Conservation (phyloP, 2,329 filamentous ascomycete genomes). For the Cladorrhinum sp. region DNA sequence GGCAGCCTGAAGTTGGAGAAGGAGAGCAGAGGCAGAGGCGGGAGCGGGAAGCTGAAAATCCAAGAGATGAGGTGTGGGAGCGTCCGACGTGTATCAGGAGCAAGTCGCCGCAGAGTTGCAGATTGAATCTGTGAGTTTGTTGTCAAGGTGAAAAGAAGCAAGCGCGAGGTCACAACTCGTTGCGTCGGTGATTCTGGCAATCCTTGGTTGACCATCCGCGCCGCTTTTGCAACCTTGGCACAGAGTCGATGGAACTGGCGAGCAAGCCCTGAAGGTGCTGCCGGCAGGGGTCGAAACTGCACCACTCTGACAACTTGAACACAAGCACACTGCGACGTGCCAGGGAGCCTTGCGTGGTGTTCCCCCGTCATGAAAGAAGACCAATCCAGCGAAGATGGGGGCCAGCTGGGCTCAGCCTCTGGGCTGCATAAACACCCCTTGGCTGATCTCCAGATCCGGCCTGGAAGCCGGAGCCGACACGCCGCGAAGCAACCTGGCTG, state of each 20-base stretch:
- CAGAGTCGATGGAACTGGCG: conserved; percentile 3
- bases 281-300: conserved; percentile 10
- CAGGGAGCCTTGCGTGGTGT: conserved; percentile 17
- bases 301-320: conserved; percentile 3
- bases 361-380: conserved; percentile 11
- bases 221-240: conserved; percentile 22
- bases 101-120: conserved; percentile 20
- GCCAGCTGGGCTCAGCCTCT: conserved; percentile 21
- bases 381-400: conserved; percentile 18
- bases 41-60: background rate
- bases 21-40: conserved; percentile 5
- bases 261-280: background rate
- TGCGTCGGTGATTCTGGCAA: background rate
- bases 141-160: background rate
- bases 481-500: conserved; percentile 8
- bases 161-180: background rate
- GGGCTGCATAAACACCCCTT: conserved; percentile 19
- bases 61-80: conserved; percentile 1
- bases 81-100: conserved; percentile 14
- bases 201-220: conserved; percentile 14
- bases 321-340: background rate
- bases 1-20: conserved; percentile 8
- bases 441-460: conserved; percentile 26
- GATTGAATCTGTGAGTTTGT: conserved; percentile 4
- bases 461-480: conserved; percentile 8